Base-by-base conservation (phyloP, 768 basidiomycete genomes). In the Russula virescens region DNA sequence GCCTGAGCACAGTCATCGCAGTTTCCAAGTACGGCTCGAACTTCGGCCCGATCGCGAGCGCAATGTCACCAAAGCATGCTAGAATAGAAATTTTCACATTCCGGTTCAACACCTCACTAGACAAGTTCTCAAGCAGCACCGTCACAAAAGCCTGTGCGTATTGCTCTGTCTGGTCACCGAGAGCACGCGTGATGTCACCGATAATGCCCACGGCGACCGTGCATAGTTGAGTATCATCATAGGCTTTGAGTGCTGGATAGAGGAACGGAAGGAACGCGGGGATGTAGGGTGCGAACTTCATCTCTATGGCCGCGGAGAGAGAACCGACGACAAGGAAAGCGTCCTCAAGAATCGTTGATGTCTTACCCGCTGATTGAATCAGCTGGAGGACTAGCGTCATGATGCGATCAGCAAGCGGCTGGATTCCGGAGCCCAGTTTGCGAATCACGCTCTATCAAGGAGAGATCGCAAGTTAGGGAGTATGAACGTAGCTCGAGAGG, bases 71-170 rank as follows among this genome's bases (percentile, higher is more conserved):
- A 69, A 99, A 98, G 75, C 92, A 94, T 14, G 91, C 87, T 63
- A 98, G 75, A 69, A 98, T 91, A n/a, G 90, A 87, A 45, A 98
- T 95, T 81, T 99, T 99, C 73, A 98, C 97, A 66, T 89, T 90
- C 51, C 96, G 83, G 70, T 93, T 91, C 60, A 99, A 79, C 25
- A 94, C 85, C 0, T 94, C 87, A 68, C 90, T 93, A 73, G 92
- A 89, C 42, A 99, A 78, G 69, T 96, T 93, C 73, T 94, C 91
- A 23, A 98, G 79, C 35, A 99, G 79, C 18, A 91, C 91, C 13
- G 84, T 88, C 91, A 99, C 97, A 79, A 99, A 95, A 3, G 86
- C 80, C 62, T 83, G 80, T 43, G 93, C 87, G 73, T 94, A 98
- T 68, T 89, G 87, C 1, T 83, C 82, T 61, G 88, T 88, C 70